Percentiles rank a stretch among this genome's conserved stretches.
These are phyloP conservation scores for Psilocybe subaeruginosa DNA, from an alignment of 768 basidiomycete genomes.

Conservation along the genomic window DNA sequence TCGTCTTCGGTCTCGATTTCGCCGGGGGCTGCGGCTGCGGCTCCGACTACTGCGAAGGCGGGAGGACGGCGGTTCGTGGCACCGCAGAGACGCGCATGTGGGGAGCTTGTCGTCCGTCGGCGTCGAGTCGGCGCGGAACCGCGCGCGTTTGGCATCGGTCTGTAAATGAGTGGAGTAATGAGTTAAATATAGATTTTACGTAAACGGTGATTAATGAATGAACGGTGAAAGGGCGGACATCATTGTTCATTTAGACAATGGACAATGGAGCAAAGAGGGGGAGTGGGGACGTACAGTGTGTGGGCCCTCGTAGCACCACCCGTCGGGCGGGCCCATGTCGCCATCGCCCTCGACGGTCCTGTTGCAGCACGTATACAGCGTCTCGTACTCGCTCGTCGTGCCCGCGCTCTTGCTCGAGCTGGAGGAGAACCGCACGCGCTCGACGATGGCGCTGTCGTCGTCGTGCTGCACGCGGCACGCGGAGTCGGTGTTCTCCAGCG, in stretches of 20 bases:
- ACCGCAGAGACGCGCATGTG: conserved; percentile 60
- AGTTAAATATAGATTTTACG: no score
- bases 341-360: conserved; percentile 75
- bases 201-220: no score
- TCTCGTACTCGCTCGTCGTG: conserved; percentile 41
- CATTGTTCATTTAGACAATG: no score
- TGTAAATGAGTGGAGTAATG: conserved; percentile 27
- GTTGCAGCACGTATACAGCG: conserved; percentile 77
- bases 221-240: no score
- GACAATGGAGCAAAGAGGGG: not conserved
- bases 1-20: conserved; percentile 4
- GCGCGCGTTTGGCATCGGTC: conserved; percentile 76
- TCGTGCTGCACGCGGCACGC: conserved; percentile 76
- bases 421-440: conserved; percentile 42
- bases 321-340: conserved; percentile 82
- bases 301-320: conserved; percentile 85
- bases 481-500: conserved; percentile 73
- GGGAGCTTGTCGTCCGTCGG: conserved; percentile 66
- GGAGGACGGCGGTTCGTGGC: conserved; percentile 44
- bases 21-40: conserved; percentile 20
- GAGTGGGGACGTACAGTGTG: conserved; percentile 55
- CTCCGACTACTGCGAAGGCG: conserved; percentile 21
- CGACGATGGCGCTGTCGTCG: conserved; percentile 79
- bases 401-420: not conserved
- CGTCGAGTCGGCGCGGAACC: conserved; percentile 79